phyloP scores from a whole-genome alignment of 1,139 yeast species.

The Yamadazyma oceani region DNA sequence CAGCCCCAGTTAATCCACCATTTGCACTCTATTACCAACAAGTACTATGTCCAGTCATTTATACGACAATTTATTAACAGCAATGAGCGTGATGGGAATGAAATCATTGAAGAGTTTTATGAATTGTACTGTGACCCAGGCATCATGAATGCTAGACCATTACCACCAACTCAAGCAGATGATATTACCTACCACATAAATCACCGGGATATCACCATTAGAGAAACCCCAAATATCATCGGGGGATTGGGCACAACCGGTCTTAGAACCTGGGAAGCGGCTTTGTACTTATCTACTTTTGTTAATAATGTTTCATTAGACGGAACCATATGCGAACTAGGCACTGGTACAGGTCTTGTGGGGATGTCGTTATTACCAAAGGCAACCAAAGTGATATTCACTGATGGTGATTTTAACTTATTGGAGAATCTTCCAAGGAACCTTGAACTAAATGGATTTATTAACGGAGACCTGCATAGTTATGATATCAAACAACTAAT shows the following conservation, averaged over 20 bases:
- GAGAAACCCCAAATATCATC: constrained; percentile 64
- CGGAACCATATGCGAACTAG: constrained; percentile 62
- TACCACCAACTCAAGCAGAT: constrained; percentile 48
- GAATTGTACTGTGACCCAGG: constrained; percentile 43
- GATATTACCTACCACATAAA: constrained; percentile 44
- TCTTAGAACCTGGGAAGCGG: constrained; percentile 91
- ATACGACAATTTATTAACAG: constrained; percentile 39
- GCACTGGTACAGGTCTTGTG: constrained; percentile 90
- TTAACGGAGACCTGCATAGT: background rate
- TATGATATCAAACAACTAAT: constrained; percentile 35
- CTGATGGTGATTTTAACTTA: constrained; percentile 77
- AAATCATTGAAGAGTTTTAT: constrained; percentile 48
- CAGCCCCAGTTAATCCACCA: constrained; percentile 10
- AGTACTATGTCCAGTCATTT: constrained; percentile 50
- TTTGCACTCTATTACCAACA: constrained; percentile 28
- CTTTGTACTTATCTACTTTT: constrained; percentile 50
- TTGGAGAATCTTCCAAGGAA: constrained; percentile 52
- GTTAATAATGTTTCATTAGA: constrained; percentile 24
- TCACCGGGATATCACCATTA: constrained; percentile 37
- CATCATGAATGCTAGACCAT: constrained; percentile 39
- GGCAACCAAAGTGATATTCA: constrained; percentile 45
- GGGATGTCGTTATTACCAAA: constrained; percentile 53
- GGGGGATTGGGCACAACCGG: constrained; percentile 86
- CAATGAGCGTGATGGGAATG: constrained; percentile 29
- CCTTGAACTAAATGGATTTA: constrained; percentile 41